Conservation (phyloP, 306 rosid genomes). For the Medicago ruthenica region DNA sequence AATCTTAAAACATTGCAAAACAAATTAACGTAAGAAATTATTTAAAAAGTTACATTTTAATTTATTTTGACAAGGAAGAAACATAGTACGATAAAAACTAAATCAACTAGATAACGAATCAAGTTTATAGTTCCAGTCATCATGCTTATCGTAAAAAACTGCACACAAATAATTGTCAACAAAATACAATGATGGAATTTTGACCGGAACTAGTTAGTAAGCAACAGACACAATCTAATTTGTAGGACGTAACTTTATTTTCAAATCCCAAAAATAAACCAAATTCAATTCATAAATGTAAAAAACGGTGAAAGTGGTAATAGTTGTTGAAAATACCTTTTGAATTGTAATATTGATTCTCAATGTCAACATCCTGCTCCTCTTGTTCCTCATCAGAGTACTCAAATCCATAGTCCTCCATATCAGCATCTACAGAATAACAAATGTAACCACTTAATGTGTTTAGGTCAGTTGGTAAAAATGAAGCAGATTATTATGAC, state of each 20-base stretch:
- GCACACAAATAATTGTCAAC: conserved; percentile 1
- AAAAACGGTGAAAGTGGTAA: neutral
- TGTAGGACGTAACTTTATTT: neutral
- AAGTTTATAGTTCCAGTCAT: conserved; percentile 17
- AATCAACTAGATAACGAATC: conserved; percentile 5
- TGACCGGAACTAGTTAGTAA: conserved; percentile 31
- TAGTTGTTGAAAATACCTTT: conserved; percentile 58
- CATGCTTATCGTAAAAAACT: conserved; percentile 27
- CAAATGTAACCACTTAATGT: conserved; percentile 16
- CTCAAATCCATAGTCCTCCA: conserved; percentile 98
- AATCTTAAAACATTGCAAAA: conserved; percentile 18
- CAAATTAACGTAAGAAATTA: conserved; percentile 2
- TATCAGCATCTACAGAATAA: conserved; percentile 82
- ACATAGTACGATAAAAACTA: conserved; percentile 25
- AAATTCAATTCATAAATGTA: conserved; percentile 28
- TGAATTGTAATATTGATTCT: conserved; percentile 96
- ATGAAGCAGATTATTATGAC: conserved; percentile 7
- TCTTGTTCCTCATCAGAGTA: conserved; percentile 99
- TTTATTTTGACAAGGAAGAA: conserved; percentile 35
- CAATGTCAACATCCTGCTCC: conserved; percentile 98
- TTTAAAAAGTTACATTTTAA: neutral
- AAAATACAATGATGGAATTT: conserved; percentile 25
- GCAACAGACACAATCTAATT: neutral
- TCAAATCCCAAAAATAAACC: conserved; percentile 17
- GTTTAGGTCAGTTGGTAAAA: conserved; percentile 10